Percentiles rank a stretch among this genome's conserved stretches.
Evolutionary conservation across 164 flowering plant genomes (phyloP).

Genomic region (Annona cherimola): DNA sequence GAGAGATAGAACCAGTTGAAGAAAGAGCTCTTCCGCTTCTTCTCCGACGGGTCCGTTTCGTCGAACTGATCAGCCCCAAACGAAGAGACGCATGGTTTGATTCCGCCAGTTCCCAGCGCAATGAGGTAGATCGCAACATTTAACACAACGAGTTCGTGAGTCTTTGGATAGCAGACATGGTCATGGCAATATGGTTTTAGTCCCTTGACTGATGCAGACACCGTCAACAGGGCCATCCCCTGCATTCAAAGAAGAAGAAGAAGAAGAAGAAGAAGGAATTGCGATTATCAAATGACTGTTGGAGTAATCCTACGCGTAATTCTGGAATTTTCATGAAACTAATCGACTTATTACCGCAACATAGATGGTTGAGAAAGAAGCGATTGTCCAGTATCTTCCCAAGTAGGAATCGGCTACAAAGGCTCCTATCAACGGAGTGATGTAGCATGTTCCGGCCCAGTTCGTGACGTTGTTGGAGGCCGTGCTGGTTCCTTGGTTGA

Average conservation of each 20-base stretch:
- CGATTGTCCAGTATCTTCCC: constrained; percentile 37
- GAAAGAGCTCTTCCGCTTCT: constrained; percentile 55
- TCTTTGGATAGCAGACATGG: constrained; percentile 14
- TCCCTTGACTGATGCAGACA: constrained; percentile 27
- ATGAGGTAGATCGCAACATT: constrained; percentile 48
- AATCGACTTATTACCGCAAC: constrained; percentile 20
- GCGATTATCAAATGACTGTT: background rate
- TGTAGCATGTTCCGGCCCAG: constrained; percentile 42
- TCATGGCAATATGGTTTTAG: constrained; percentile 26
- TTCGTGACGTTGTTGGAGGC: constrained; percentile 29
- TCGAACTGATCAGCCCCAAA: constrained; percentile 76
- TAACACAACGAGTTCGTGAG: constrained; percentile 8
- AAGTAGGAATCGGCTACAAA: constrained; percentile 37
- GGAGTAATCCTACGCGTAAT: background rate
- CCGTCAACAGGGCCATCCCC: constrained; percentile 35
- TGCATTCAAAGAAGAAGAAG: constrained; percentile 9
- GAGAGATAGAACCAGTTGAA: constrained; percentile 65
- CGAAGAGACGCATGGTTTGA: constrained; percentile 70
- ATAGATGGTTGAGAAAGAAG: constrained; percentile 32
- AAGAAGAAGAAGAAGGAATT: background rate
- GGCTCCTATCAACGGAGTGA: constrained; percentile 37
- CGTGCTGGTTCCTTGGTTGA: constrained; percentile 18
- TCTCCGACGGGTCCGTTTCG: constrained; percentile 50
- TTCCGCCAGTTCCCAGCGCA: constrained; percentile 69
- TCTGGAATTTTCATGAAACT: background rate